A percentile compares a stretch with the other conserved stretches of the same genome.
Evolutionary conservation across 1,139 yeast species (phyloP).

Genomic region (Kodamaea fungicola): DNA sequence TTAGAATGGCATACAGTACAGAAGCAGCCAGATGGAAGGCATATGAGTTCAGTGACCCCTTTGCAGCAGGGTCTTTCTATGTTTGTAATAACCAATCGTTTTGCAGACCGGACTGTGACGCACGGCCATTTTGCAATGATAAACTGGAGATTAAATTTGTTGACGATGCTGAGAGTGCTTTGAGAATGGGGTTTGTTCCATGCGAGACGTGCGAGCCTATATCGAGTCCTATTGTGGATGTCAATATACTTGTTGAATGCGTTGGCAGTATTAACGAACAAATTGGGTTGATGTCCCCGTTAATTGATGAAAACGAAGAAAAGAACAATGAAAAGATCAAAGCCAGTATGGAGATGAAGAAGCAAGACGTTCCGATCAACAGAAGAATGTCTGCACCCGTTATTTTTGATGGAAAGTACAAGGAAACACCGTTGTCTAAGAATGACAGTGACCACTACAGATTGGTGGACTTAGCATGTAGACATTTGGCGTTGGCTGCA

Average conservation of each 20-base stretch:
- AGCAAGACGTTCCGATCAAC: constrained; percentile 19
- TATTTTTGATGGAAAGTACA: constrained; percentile 22
- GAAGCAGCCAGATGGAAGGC: constrained; percentile 60
- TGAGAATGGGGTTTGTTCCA: constrained; percentile 42
- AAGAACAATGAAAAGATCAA: constrained; percentile 35
- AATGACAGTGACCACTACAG: constrained; percentile 68
- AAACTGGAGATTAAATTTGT: constrained; percentile 47
- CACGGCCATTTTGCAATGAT: constrained; percentile 40
- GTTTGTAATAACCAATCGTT: constrained; percentile 47
- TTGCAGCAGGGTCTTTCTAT: constrained; percentile 54
- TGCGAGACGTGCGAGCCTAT: constrained; percentile 54
- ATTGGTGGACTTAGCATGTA: constrained; percentile 74
- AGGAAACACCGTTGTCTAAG: constrained; percentile 39
- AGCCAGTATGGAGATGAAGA: constrained; percentile 33
- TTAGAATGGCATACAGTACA: constrained; percentile 39
- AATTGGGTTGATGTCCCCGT: constrained; percentile 56
- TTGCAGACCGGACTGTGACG: constrained; percentile 71
- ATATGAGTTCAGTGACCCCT: constrained; percentile 64
- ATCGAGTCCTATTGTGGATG: constrained; percentile 41
- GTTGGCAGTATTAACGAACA: constrained; percentile 55
- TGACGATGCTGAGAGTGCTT: constrained; percentile 40
- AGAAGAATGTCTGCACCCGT: constrained; percentile 29
- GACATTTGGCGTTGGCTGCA: constrained; percentile 82
- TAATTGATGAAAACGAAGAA: constrained; percentile 46
- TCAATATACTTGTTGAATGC: constrained; percentile 51